Base-by-base conservation (phyloP, 805 yeast genomes). In the Isabelozyma heimii region DNA sequence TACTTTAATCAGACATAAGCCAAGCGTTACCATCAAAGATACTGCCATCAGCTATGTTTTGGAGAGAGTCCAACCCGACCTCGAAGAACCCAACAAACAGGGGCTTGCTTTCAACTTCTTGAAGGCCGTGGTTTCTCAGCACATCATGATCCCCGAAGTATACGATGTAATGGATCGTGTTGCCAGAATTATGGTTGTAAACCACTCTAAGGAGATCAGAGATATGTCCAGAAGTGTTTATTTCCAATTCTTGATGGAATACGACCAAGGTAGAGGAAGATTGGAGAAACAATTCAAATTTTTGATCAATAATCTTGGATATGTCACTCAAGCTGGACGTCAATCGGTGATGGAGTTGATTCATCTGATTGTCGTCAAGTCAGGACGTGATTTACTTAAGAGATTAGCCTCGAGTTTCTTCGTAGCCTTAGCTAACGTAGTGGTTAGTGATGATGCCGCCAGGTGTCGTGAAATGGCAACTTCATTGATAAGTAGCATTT, bases 321-420 rank as follows among this genome's bases (percentile, higher is more conserved):
- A 94, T 62, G 91, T 95, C 4, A 84, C 96, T 3, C 87, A 87
- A 49, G 77, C 82, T 40, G 99, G 99, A 46, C 77, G 97, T 46
- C 85, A 86, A 55, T 89, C 97, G 0, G 96, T 90, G 2, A 81
- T 94, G 88, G 98, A 94, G 59, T 73, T 92, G 59, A 73, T 92
- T 43, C 87, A 85, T 58, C 70, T 83, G 54, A 76, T 94, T 47
- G 73, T 92, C 14, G 73, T 76, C 42, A 89, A 87, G 60, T 78
- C 91, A 2, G 81, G 85, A 3, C 65, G 73, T 7, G 85, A 81
- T 1, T 65, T 89, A 41, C 59, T 89, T 20, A 70, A 75, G 7
- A 85, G 81, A 48, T 64, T 90, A 33, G 73, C 91, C 1, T 72
- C 89, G 0, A 84, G 96, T 1, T 88, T 91, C 59, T 94, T 90